Evolutionary conservation across 2,329 filamentous ascomycete species (phyloP), one percentile per base, ranked within the genome.

Genomic region (Didymella glomerata): DNA sequence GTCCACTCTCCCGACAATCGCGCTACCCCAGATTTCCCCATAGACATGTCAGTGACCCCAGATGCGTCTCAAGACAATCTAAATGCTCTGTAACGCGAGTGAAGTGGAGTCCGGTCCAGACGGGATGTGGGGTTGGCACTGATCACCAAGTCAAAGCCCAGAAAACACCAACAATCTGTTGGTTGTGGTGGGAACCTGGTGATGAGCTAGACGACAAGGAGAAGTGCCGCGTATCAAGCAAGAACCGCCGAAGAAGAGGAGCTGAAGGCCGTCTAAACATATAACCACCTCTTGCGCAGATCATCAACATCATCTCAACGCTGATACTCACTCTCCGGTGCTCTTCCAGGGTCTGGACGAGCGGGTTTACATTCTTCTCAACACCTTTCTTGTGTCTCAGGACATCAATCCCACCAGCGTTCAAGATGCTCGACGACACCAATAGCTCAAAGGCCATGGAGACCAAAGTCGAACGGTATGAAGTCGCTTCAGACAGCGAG

Each of bases 391-490:
- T 30, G 9, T 32, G 18, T 18, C n/a, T 20, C 36, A 38, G 36
- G 10, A 18, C 36, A 40, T 40, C 36, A 20, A 13, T 20, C n/a
- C 36, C 36, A 40, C 9, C n/a, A 20, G 36, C n/a, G 16, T 40
- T 18, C n/a, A 40, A 11, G n/a, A 40, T 40, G 36, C 36, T 4
- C 25, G 34, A 56, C 16, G 45, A 58, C 18, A 51, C 30, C 18
- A 68, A 66, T 40, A 48, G 63, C 20, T 24, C 30, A 11, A 67
- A 67, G 30, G 25, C 24, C 24, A 34, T 56, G 14, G 50, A 58
- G 44, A 34, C 54, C 28, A 51, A 54, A 10, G 59, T 65, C n/a
- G 60, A 67, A 49, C 52, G 57, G 14, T 67, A 59, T 30, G 65
- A 67, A 30, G 41, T 49, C 10, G 51, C 59, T 38, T 60, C 57